Conservation (phyloP, 495 filamentous ascomycete genomes). For the Neurospora terricola region DNA sequence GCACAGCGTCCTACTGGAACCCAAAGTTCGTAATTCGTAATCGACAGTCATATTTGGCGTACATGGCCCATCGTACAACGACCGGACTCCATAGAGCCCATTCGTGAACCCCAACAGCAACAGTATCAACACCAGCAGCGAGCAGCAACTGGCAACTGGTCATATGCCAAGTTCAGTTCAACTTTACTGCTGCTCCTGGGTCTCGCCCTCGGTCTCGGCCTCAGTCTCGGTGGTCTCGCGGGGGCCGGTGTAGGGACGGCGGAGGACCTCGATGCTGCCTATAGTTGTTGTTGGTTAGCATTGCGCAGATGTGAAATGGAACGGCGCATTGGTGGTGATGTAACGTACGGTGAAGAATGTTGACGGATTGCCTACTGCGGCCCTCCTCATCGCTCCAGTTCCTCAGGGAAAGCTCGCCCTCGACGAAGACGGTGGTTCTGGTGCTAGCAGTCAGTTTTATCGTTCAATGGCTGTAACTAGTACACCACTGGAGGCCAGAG, state of each 20-base stretch:
- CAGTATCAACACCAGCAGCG: neutral
- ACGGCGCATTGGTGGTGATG: neutral
- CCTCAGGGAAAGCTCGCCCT: conserved; percentile 59
- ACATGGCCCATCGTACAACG: neutral
- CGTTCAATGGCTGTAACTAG: neutral
- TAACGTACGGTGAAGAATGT: conserved; percentile 62
- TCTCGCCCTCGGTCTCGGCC: neutral
- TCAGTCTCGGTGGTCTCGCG: neutral
- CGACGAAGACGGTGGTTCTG: conserved; percentile 61
- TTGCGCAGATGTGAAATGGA: neutral
- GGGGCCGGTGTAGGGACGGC: conserved; percentile 5
- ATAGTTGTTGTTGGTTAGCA: conserved; percentile 3
- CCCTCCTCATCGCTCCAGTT: conserved; percentile 55
- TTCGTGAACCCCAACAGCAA: neutral
- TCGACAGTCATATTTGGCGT: neutral
- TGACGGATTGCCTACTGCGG: conserved; percentile 44
- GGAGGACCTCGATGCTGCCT: conserved; percentile 54
- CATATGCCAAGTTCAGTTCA: neutral
- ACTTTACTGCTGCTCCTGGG: neutral
- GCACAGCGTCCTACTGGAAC: neutral
- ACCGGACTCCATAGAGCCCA: neutral
- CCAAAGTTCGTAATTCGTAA: neutral
- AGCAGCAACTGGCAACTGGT: neutral
- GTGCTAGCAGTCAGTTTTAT: neutral
- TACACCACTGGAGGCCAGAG: neutral